Conservation (phyloP, 2,329 filamentous ascomycete genomes). For the Sporothrix dimorphospora region DNA sequence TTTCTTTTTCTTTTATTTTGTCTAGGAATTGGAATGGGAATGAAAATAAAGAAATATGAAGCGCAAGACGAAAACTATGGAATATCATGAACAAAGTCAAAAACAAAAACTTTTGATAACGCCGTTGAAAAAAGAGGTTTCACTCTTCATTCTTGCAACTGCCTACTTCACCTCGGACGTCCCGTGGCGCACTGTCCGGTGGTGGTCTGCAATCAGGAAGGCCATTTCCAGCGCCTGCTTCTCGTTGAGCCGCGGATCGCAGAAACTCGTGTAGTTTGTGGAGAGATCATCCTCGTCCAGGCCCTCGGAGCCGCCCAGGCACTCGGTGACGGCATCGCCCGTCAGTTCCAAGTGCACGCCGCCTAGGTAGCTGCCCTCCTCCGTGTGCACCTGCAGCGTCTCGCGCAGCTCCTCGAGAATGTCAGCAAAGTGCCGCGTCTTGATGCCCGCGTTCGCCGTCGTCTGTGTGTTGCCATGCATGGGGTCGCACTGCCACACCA, state of each 20-base stretch:
- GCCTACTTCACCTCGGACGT: neutral
- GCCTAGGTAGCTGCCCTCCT: constrained; percentile 82
- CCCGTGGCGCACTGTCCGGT: constrained; percentile 44
- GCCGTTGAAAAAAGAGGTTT: neutral
- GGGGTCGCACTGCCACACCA: constrained; percentile 98
- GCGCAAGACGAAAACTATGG: neutral
- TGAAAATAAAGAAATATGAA: neutral
- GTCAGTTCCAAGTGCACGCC: constrained; percentile 95
- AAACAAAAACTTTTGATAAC: neutral
- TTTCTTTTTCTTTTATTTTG: neutral
- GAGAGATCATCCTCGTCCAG: constrained; percentile 86
- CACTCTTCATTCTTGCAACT: neutral
- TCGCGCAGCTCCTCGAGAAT: constrained; percentile 86
- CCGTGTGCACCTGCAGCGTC: constrained; percentile 81
- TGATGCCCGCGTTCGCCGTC: constrained; percentile 75
- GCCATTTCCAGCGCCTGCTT: constrained; percentile 96
- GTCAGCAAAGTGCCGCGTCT: constrained; percentile 88
- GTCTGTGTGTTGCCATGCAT: constrained; percentile 87
- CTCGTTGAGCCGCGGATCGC: constrained; percentile 93
- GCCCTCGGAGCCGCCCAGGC: constrained; percentile 85
- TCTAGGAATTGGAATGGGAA: constrained; percentile 18
- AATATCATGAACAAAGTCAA: neutral
- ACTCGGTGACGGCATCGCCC: constrained; percentile 95
- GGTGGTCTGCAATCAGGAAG: constrained; percentile 88
- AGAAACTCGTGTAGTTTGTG: constrained; percentile 93